These are phyloP conservation scores for Podospora comata DNA, from an alignment of 495 filamentous ascomycete genomes.

Conservation along the genomic window DNA sequence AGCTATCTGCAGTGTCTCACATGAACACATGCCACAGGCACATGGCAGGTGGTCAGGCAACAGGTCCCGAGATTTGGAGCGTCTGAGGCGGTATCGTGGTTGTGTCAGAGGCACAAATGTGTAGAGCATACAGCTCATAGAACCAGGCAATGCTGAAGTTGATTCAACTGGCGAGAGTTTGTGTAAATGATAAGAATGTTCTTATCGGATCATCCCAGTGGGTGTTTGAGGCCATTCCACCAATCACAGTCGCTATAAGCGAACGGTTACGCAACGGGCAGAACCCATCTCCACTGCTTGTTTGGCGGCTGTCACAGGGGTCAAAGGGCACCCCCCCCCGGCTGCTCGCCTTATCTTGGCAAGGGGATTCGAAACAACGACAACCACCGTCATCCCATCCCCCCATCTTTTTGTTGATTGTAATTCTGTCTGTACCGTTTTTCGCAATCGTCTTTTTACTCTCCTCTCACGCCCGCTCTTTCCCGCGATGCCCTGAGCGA, in stretches of 20 bases:
- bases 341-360: neutral
- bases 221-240: neutral
- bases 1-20: neutral
- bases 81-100: neutral
- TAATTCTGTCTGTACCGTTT: neutral
- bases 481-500: neutral
- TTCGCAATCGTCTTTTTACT: neutral
- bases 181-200: neutral
- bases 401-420: neutral
- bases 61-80: neutral
- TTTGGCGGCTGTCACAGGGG: neutral
- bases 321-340: neutral
- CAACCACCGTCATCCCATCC: neutral
- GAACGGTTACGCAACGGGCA: neutral
- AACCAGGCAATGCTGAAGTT: neutral
- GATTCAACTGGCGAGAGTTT: neutral
- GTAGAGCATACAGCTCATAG: neutral
- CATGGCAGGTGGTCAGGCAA: neutral
- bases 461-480: neutral
- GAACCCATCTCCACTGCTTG: neutral
- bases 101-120: neutral
- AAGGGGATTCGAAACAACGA: constrained; percentile 3
- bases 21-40: constrained; percentile 1
- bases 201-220: neutral
- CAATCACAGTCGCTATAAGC: neutral